A percentile compares a stretch with the other conserved stretches of the same genome.
Evolutionary conservation across 768 basidiomycete species (phyloP).

Genomic region (Podaxis pistillaris): DNA sequence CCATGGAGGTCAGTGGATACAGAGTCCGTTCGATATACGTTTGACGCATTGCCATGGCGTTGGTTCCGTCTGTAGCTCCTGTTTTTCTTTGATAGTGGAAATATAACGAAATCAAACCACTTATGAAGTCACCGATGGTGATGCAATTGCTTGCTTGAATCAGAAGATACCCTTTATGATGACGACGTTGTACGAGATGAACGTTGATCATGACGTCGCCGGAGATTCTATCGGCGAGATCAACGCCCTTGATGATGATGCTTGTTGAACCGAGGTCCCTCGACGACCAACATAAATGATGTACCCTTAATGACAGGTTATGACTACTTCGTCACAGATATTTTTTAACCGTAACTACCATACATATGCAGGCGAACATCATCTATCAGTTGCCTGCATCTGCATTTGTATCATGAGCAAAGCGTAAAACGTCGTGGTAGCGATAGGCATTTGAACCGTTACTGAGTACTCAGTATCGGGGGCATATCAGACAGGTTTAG

Average conservation of each 20-base stretch:
- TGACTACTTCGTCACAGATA: no score
- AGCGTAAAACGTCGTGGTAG: no score
- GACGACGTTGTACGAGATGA: not conserved
- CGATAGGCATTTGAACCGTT: no score
- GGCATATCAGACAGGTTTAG: no score
- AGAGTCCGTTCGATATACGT: conserved; percentile 4
- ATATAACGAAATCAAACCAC: conserved; percentile 3
- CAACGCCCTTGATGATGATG: not conserved
- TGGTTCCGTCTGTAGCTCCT: conserved; percentile 7
- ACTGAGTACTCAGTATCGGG: no score
- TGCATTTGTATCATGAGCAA: no score
- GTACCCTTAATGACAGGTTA: not conserved
- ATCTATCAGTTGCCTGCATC: no score
- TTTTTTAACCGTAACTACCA: no score
- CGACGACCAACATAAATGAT: not conserved
- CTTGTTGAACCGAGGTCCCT: not conserved
- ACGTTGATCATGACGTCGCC: conserved; percentile 8
- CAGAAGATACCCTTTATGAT: not conserved
- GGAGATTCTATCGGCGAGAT: not conserved
- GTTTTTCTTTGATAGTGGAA: not conserved
- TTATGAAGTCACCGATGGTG: conserved; percentile 12
- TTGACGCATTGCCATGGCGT: not conserved
- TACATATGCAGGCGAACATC: no score
- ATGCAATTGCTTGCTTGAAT: not conserved
- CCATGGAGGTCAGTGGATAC: conserved; percentile 4